phyloP scores from a whole-genome alignment of 768 basidiomycete genomes.

The Trametopsis cervina region DNA sequence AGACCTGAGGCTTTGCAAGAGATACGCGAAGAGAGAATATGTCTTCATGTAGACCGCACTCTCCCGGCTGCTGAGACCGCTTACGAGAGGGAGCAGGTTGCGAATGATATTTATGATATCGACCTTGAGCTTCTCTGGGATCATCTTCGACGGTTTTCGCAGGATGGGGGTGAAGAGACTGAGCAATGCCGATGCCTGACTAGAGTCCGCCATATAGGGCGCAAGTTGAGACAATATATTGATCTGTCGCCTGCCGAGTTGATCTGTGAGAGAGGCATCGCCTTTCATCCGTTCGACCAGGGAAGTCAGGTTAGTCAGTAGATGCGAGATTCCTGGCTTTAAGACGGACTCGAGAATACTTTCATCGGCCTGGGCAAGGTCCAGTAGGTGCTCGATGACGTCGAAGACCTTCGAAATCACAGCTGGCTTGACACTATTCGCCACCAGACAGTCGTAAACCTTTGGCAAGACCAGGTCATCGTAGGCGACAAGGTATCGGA shows the following conservation, averaged over 20 bases:
- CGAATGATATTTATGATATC: conserved; percentile 69
- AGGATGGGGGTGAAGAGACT: conserved; percentile 73
- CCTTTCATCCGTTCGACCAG: conserved; percentile 61
- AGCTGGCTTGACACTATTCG: conserved; percentile 78
- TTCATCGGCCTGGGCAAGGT: conserved; percentile 43
- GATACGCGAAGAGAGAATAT: conserved; percentile 60
- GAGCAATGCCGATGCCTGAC: conserved; percentile 69
- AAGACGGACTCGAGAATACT: conserved; percentile 46
- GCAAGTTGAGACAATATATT: conserved; percentile 74
- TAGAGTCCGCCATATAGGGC: conserved; percentile 58
- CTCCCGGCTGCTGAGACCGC: conserved; percentile 43
- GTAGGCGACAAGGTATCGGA: conserved; percentile 60
- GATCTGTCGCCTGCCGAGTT: conserved; percentile 77
- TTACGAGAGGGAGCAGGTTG: conserved; percentile 59
- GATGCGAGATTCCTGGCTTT: conserved; percentile 59
- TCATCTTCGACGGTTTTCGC: conserved; percentile 63
- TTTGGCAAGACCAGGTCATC: conserved; percentile 66
- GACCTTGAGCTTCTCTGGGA: conserved; percentile 83
- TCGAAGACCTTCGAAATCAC: conserved; percentile 82
- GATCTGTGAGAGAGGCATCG: conserved; percentile 42
- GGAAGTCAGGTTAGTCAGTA: conserved; percentile 65
- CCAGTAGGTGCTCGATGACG: conserved; percentile 67
- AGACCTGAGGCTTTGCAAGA: conserved; percentile 73
- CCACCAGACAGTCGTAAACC: conserved; percentile 75
- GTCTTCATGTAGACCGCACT: conserved; percentile 42